A percentile compares a stretch with the other conserved stretches of the same genome.
Evolutionary conservation across 495 filamentous ascomycete species (phyloP).

Genomic region (Corynascus novoguineensis): DNA sequence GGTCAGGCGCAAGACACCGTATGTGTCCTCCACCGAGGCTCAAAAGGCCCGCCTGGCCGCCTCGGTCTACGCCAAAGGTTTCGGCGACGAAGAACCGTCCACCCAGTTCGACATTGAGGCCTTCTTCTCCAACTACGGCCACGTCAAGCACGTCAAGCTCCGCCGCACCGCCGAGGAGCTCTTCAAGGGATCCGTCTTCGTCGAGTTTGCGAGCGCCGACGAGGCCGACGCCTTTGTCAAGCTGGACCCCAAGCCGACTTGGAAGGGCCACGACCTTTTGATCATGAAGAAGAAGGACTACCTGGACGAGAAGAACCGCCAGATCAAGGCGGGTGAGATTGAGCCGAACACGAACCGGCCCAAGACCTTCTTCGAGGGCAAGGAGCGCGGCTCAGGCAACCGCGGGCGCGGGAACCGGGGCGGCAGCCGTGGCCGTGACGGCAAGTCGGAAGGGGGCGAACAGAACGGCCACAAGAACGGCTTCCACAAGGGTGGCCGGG

Average conservation of each 20-base stretch:
- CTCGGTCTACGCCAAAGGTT: conserved; percentile 67
- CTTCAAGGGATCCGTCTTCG: conserved; percentile 95
- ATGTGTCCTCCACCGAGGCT: conserved; percentile 35
- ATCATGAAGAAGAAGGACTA: conserved; percentile 89
- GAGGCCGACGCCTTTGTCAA: conserved; percentile 69
- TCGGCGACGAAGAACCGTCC: conserved; percentile 66
- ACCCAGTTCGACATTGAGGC: conserved; percentile 89
- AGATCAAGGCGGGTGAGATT: conserved; percentile 69
- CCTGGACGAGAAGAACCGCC: conserved; percentile 65
- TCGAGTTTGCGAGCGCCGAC: conserved; percentile 77
- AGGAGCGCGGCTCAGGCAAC: conserved; percentile 29
- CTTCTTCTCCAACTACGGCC: conserved; percentile 79
- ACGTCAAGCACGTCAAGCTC: conserved; percentile 77
- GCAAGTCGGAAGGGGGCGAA: conserved; percentile 53
- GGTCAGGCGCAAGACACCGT: conserved; percentile 69
- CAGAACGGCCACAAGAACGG: conserved; percentile 54
- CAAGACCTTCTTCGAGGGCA: conserved; percentile 34
- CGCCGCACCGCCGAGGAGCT: conserved; percentile 60
- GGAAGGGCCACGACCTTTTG: conserved; percentile 62
- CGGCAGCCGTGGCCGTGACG: conserved; percentile 56
- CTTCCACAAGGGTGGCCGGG: conserved; percentile 39
- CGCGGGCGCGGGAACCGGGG: conserved; percentile 31
- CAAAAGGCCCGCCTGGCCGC: conserved; percentile 30
- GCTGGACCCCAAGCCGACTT: conserved; percentile 74
- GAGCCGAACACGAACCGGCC: conserved; percentile 40